Conservation (phyloP, 164 flowering plant genomes). For the Sextonia rubra region DNA sequence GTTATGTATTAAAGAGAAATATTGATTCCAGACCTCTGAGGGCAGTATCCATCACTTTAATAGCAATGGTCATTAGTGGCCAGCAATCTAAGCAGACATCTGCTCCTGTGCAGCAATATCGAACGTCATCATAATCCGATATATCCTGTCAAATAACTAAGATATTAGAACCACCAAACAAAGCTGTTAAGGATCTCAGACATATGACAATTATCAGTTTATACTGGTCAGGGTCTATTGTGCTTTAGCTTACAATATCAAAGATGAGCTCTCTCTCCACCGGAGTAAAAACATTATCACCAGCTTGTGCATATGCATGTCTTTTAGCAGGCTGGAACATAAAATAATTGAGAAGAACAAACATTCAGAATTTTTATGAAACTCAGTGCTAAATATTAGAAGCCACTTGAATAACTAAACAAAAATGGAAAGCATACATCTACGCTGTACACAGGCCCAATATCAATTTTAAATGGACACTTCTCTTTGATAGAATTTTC, state of each 20-base stretch:
- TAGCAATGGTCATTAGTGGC: conserved; percentile 95
- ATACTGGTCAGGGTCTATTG: neutral
- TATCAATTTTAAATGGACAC: conserved; percentile 89
- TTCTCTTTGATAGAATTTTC: conserved; percentile 75
- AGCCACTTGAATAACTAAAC: neutral
- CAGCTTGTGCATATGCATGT: conserved; percentile 76
- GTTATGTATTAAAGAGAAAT: neutral
- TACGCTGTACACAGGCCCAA: conserved; percentile 91
- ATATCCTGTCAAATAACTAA: conserved; percentile 60
- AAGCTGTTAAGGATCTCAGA: neutral
- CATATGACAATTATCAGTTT: neutral
- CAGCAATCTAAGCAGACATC: conserved; percentile 90
- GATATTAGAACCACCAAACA: neutral
- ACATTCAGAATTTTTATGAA: neutral
- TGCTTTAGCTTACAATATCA: conserved; percentile 70
- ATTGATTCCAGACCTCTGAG: conserved; percentile 62
- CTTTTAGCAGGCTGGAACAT: conserved; percentile 79
- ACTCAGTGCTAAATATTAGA: neutral
- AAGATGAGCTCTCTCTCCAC: conserved; percentile 94
- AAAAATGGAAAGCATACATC: conserved; percentile 53
- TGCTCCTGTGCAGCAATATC: conserved; percentile 97
- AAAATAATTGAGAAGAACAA: conserved; percentile 1
- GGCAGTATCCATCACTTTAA: conserved; percentile 87
- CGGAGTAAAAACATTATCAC: conserved; percentile 72
- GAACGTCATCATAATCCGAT: conserved; percentile 93